Evolutionary conservation across 306 rosid species (phyloP).

Genomic region (Parietaria judaica): DNA sequence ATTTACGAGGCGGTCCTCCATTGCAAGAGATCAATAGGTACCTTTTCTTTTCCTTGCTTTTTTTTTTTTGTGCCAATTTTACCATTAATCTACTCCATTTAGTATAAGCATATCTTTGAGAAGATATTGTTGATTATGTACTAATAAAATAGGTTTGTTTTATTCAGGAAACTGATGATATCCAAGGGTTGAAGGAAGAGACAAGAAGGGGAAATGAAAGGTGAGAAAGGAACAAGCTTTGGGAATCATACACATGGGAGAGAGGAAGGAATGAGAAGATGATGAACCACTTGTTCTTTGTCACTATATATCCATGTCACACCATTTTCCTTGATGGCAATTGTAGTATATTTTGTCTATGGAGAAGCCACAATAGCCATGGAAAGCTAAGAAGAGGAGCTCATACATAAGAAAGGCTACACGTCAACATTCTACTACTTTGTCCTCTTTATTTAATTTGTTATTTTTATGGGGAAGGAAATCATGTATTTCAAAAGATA

Average conservation of each 20-base stretch:
- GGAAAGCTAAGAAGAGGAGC: conserved; percentile 11
- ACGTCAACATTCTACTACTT: conserved; percentile 18
- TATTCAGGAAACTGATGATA: conserved; percentile 50
- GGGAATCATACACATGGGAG: conserved; percentile 37
- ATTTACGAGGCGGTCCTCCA: conserved; percentile 97
- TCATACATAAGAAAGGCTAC: conserved; percentile 17
- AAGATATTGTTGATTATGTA: neutral
- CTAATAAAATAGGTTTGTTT: neutral
- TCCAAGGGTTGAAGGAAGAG: conserved; percentile 12
- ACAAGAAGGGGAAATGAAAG: conserved; percentile 17
- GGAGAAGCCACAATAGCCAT: conserved; percentile 11
- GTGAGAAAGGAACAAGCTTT: conserved; percentile 11
- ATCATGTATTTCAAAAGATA: conserved; percentile 17
- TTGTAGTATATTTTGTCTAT: conserved; percentile 17
- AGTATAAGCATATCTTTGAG: too few relatives aligned
- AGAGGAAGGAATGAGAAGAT: conserved; percentile 33
- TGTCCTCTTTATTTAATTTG: conserved; percentile 16
- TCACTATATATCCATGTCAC: conserved; percentile 17
- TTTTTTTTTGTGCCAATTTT: too few relatives aligned
- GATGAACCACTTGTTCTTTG: conserved; percentile 53
- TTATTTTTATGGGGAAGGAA: conserved; percentile 21
- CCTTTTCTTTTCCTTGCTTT: neutral
- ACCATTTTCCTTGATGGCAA: conserved; percentile 29
- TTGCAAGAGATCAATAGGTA: conserved; percentile 95
- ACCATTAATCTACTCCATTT: too few relatives aligned